Percentiles rank a stretch among this genome's conserved stretches.
Conservation (phyloP, 768 basidiomycete species). For the Leucocoprinus sp. region DNA sequence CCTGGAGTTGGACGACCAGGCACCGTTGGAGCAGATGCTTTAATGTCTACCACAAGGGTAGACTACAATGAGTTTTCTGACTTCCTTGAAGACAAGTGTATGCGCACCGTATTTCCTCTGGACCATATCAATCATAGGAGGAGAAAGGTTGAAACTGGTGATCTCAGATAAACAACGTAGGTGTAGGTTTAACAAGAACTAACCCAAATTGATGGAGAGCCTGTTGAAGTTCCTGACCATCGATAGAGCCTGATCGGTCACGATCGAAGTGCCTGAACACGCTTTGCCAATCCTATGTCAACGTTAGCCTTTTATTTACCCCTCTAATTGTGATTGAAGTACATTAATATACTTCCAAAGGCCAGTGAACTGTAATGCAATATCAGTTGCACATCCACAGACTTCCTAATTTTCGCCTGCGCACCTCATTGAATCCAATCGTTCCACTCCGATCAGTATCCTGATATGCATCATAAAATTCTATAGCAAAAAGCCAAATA, state of each 20-base stretch:
- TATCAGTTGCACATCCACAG: slow-evolving; percentile 12
- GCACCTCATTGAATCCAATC: slow-evolving; percentile 71
- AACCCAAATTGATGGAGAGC: slow-evolving; percentile 73
- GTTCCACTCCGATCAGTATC: slow-evolving; percentile 73
- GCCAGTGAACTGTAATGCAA: slow-evolving; percentile 50
- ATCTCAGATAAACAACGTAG: background rate
- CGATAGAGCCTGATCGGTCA: slow-evolving; percentile 78
- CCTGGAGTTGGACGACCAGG: slow-evolving; percentile 35
- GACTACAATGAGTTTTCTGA: slow-evolving; percentile 21
- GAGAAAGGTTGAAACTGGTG: slow-evolving; percentile 53
- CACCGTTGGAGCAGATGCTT: slow-evolving; percentile 39
- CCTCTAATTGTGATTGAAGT: background rate
- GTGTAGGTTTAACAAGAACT: slow-evolving; percentile 3
- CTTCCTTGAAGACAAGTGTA: background rate
- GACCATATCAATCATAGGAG: slow-evolving; percentile 54
- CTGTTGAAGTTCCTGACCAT: slow-evolving; percentile 53
- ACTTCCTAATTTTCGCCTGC: slow-evolving; percentile 11
- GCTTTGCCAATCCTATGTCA: slow-evolving; percentile 66
- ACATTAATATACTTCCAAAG: slow-evolving; percentile 80
- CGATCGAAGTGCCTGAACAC: slow-evolving; percentile 79
- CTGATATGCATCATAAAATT: slow-evolving; percentile 15
- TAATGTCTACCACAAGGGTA: slow-evolving; percentile 39
- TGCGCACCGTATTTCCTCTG: slow-evolving; percentile 72
- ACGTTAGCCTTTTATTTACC: background rate
- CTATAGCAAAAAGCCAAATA: background rate